Percentiles rank a stretch among this genome's conserved stretches.
Evolutionary conservation across 2,329 filamentous ascomycete species (phyloP).

Genomic region (Claviceps fusiformis): DNA sequence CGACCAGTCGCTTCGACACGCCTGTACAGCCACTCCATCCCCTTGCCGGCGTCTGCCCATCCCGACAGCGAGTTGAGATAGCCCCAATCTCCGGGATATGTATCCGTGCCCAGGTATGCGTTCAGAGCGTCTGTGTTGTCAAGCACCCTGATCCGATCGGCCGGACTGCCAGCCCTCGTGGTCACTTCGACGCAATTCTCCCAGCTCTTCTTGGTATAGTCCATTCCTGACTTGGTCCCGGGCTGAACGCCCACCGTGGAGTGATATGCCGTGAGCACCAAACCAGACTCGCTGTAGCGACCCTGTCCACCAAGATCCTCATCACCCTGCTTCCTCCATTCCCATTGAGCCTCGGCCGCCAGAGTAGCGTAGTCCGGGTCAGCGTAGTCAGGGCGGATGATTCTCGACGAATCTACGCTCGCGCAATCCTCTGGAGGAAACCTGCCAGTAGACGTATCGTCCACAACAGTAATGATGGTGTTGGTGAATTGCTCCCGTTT

Average conservation of each 20-base stretch:
- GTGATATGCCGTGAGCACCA: slow-evolving; percentile 48
- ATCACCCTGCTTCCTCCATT: slow-evolving; percentile 50
- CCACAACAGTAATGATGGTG: slow-evolving; percentile 44
- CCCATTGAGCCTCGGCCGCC: slow-evolving; percentile 53
- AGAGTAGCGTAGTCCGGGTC: slow-evolving; percentile 64
- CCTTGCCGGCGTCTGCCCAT: slow-evolving; percentile 66
- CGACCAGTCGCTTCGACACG: slow-evolving; percentile 40
- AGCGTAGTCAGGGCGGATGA: slow-evolving; percentile 65
- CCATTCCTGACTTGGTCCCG: slow-evolving; percentile 31
- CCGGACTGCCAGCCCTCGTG: slow-evolving; percentile 21
- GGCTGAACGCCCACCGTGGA: slow-evolving; percentile 14
- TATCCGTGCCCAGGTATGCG: slow-evolving; percentile 31
- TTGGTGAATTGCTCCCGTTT: slow-evolving; percentile 41
- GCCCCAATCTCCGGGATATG: slow-evolving; percentile 47
- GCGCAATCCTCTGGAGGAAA: slow-evolving; percentile 48
- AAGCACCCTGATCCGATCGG: slow-evolving; percentile 30
- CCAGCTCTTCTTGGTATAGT: slow-evolving; percentile 47
- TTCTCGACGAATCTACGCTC: slow-evolving; percentile 50
- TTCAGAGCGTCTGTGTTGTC: slow-evolving; percentile 31
- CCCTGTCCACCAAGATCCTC: slow-evolving; percentile 46
- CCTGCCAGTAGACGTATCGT: slow-evolving; percentile 36
- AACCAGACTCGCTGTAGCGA: slow-evolving; percentile 56
- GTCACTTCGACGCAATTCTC: slow-evolving; percentile 44
- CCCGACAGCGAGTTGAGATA: slow-evolving; percentile 64
- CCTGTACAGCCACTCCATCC: slow-evolving; percentile 50